Percentiles rank a stretch among this genome's conserved stretches.
These are phyloP conservation scores for Penicillium roqueforti DNA, from an alignment of 495 filamentous ascomycete species.

Conservation along the genomic window DNA sequence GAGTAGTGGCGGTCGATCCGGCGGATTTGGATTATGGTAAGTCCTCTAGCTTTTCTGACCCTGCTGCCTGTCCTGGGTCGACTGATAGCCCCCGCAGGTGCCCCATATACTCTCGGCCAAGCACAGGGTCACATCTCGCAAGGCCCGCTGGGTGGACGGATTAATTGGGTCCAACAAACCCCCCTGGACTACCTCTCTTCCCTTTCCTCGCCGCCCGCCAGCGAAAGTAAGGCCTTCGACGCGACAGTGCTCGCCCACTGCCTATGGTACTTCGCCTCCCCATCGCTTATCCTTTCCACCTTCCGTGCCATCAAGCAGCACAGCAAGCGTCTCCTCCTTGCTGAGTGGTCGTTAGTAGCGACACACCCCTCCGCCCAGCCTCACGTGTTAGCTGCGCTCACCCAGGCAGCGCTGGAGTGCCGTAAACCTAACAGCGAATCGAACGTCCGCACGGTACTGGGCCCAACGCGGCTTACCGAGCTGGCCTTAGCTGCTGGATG, in stretches of 20 bases:
- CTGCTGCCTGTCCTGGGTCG: not conserved
- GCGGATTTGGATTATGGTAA: slow-evolving; percentile 46
- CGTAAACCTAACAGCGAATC: slow-evolving; percentile 21
- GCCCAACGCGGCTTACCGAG: slow-evolving; percentile 29
- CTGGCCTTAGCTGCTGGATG: slow-evolving; percentile 23
- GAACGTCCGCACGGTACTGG: slow-evolving; percentile 46
- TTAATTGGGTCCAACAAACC: slow-evolving; percentile 37
- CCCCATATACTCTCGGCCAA: slow-evolving; percentile 34
- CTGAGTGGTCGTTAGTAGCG: slow-evolving; percentile 35
- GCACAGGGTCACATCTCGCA: slow-evolving; percentile 33
- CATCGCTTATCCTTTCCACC: slow-evolving; percentile 23
- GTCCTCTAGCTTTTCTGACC: slow-evolving; percentile 8
- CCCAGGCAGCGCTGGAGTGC: slow-evolving; percentile 23
- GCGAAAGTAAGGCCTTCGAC: slow-evolving; percentile 30
- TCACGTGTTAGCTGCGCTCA: slow-evolving; percentile 24
- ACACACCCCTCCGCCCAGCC: slow-evolving; percentile 21
- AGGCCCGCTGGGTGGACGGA: slow-evolving; percentile 32
- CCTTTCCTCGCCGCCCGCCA: not conserved
- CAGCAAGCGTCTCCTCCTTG: slow-evolving; percentile 31
- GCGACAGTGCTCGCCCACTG: slow-evolving; percentile 45
- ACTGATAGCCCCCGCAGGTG: slow-evolving; percentile 18
- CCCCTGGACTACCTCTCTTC: slow-evolving; percentile 25
- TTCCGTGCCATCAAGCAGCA: slow-evolving; percentile 32
- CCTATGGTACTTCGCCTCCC: slow-evolving; percentile 47
- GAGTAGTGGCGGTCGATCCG: slow-evolving; percentile 48